Base-by-base conservation (phyloP, 2,329 filamentous ascomycete genomes). In the Diaporthe sp. region DNA sequence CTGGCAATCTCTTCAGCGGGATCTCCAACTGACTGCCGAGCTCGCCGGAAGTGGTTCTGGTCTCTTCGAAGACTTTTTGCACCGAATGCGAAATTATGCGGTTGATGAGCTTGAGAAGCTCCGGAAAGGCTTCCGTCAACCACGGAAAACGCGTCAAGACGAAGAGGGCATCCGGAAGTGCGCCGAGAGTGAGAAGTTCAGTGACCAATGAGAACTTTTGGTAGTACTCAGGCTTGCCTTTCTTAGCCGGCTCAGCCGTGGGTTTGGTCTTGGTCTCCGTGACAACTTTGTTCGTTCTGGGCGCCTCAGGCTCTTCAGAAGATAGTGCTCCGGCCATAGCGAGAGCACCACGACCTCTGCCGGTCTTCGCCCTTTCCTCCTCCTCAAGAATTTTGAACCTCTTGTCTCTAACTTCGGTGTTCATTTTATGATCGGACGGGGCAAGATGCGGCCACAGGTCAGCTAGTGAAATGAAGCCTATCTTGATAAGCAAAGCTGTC, bases 381-480 rank as follows among this genome's bases (percentile, higher is more conserved):
- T 97, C 94, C 40, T 92, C 92, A 67, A 97, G 90, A 80, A 95
- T 94, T 79, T 93, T 92, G 82, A 92, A 86, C 76, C 94, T 92
- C 77, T 92, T 91, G 54, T 91, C 88, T 77, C 91, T 92, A 69
- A 97, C 87, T 9, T 86, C 87, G 17, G n/a, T n/a, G 52, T 93
- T 90, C 96, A 99, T 98, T 5, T 91, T 88, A 42, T 95, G 92
- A 77, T 98, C 97, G 0, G 89, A 86, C 10, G 97, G 95, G 86
- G 95, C 97, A 0, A 99, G 89, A 82, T 99, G 97, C 22, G 95
- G 93, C 82, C 98, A 98, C 1, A 99, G 87, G 81, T 99, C 97
- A 70, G 92, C 90, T 9, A 99, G 86, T 1, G 97, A 98, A 75
- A 99, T 95, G 82, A 99, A 99, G 1, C 97, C 97, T 77, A 98